These are phyloP conservation scores for Lactarius indigo DNA, from an alignment of 768 basidiomycete species.

Conservation along the genomic window DNA sequence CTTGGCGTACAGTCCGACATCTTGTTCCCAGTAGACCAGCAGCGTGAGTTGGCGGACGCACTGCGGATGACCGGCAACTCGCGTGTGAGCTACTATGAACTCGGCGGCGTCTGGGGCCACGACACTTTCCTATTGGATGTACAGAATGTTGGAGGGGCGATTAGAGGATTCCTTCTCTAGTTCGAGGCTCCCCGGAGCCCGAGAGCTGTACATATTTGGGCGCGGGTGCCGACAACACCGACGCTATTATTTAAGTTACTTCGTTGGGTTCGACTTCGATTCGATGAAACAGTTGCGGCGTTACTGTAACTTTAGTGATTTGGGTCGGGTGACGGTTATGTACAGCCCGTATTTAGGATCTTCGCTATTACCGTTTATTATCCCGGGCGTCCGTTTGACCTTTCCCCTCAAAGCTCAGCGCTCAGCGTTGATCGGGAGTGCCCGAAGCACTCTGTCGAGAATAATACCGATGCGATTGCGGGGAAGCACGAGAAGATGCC, in stretches of 20 bases:
- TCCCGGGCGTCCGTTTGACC: neutral
- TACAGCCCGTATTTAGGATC: neutral
- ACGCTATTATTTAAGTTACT: neutral
- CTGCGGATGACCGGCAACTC: slow-evolving; percentile 86
- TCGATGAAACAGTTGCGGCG: neutral
- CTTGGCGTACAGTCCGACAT: slow-evolving; percentile 97
- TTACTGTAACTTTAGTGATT: neutral
- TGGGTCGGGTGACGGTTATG: neutral
- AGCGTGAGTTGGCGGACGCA: slow-evolving; percentile 91
- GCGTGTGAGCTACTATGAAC: slow-evolving; percentile 90
- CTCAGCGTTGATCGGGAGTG: neutral
- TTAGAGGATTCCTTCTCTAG: slow-evolving; percentile 80
- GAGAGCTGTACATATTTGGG: neutral
- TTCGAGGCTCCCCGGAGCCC: neutral
- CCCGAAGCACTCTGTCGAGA: neutral
- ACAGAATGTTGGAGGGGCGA: slow-evolving; percentile 85
- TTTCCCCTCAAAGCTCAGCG: neutral
- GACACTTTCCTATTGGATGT: slow-evolving; percentile 96
- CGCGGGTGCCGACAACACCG: neutral
- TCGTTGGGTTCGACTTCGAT: neutral
- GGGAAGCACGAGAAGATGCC: neutral
- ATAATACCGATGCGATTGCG: neutral
- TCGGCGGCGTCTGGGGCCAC: slow-evolving; percentile 99
- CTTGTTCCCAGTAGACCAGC: slow-evolving; percentile 95
- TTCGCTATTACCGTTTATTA: neutral